These are phyloP conservation scores for Hansfordia pulvinata DNA, from an alignment of 2,329 filamentous ascomycete genomes.

Conservation along the genomic window DNA sequence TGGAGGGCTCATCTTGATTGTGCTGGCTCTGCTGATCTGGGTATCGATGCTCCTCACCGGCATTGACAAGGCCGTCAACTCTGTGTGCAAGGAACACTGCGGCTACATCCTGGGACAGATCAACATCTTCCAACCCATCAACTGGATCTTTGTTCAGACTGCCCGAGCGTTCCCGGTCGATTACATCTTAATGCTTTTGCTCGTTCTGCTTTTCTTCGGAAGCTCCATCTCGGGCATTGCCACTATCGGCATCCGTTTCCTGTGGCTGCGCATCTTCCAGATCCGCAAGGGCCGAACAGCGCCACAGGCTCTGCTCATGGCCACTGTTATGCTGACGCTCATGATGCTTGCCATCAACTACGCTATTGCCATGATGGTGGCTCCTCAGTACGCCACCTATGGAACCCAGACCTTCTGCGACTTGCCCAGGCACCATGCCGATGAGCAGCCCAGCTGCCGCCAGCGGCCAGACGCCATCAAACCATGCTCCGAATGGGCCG, in stretches of 20 bases:
- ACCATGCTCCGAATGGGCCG: conserved; percentile 66
- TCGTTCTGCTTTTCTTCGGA: conserved; percentile 79
- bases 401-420: conserved; percentile 92
- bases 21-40: conserved; percentile 66
- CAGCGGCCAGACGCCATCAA: conserved; percentile 58
- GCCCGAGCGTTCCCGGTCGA: conserved; percentile 82
- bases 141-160: conserved; percentile 73
- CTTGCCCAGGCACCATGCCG: conserved; percentile 46
- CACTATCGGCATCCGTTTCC: conserved; percentile 80
- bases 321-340: conserved; percentile 80
- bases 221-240: conserved; percentile 80
- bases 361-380: conserved; percentile 81
- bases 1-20: conserved; percentile 64
- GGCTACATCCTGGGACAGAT: conserved; percentile 82
- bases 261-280: conserved; percentile 89
- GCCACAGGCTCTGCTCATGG: conserved; percentile 81
- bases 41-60: conserved; percentile 88
- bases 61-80: conserved; percentile 95
- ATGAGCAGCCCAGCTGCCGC: conserved; percentile 62
- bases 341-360: conserved; percentile 91
- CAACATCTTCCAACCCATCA: conserved; percentile 89
- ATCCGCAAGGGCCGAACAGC: conserved; percentile 81
- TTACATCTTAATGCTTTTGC: conserved; percentile 74
- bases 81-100: conserved; percentile 77
- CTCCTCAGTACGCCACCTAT: conserved; percentile 87